phyloP scores from a whole-genome alignment of 1,284 basidiomycete species.

The Phaffia rhodozyma region DNA sequence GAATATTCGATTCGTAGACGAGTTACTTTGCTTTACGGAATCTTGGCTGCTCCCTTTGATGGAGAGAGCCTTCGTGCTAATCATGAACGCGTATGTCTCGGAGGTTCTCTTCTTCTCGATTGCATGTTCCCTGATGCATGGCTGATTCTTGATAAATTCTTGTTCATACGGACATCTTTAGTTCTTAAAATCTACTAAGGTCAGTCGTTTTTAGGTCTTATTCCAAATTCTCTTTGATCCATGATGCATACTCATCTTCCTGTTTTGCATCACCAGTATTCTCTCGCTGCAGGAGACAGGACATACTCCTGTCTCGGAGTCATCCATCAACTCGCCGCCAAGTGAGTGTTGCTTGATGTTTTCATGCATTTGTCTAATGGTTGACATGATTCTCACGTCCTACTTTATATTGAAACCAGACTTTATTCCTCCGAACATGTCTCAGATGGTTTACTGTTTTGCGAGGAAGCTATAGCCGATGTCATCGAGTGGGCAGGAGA shows the following conservation, averaged over 20 bases:
- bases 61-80: background rate
- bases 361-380: background rate
- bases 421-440: conserved; percentile 51
- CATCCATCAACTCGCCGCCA: conserved; percentile 3
- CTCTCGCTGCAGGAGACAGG: conserved; percentile 55
- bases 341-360: too few species aligned
- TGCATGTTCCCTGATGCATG: too few species aligned
- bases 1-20: conserved; percentile 27
- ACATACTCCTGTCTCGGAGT: conserved; percentile 6
- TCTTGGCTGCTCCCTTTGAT: background rate
- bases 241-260: background rate
- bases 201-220: background rate
- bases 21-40: conserved; percentile 17
- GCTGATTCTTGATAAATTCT: background rate
- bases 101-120: background rate
- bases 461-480: conserved; percentile 51
- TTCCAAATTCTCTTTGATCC: background rate
- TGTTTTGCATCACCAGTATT: conserved; percentile 44
- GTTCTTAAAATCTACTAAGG: too few species aligned
- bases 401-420: conserved; percentile 22
- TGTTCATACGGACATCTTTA: background rate
- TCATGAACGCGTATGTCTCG: background rate
- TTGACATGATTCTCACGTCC: background rate
- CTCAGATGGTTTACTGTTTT: conserved; percentile 29
- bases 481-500: conserved; percentile 47